Percentiles rank a stretch among this genome's conserved stretches.
These are phyloP conservation scores for Brassica balearica DNA, from an alignment of 441 rosid species.

Conservation along the genomic window DNA sequence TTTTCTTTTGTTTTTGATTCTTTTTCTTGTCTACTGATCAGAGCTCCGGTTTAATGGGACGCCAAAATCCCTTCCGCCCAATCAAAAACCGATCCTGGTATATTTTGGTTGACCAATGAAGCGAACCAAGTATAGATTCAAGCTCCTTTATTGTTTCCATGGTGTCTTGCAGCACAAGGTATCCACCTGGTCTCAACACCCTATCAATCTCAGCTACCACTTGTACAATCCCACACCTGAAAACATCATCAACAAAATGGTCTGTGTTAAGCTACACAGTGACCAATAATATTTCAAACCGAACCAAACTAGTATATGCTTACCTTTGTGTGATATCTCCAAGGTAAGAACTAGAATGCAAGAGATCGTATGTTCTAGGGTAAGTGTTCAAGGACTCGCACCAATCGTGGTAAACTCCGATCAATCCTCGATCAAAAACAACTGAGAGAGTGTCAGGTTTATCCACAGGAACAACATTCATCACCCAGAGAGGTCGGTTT, in stretches of 20 bases:
- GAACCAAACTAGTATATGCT: not conserved
- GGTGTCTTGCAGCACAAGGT: conserved; percentile 74
- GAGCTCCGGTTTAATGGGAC: conserved; percentile 52
- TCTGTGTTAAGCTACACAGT: not conserved
- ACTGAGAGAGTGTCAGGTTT: conserved; percentile 64
- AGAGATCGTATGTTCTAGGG: conserved; percentile 82
- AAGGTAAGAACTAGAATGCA: conserved; percentile 79
- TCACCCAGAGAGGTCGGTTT: conserved; percentile 77
- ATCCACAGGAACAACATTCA: conserved; percentile 79
- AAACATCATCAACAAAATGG: conserved; percentile 2
- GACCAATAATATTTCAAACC: not conserved
- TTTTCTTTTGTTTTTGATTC: conserved; percentile 14
- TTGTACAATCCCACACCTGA: conserved; percentile 68
- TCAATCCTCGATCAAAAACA: conserved; percentile 78
- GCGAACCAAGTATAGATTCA: conserved; percentile 54
- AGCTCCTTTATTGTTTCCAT: conserved; percentile 63
- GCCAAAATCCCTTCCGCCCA: conserved; percentile 82
- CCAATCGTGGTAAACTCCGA: conserved; percentile 92
- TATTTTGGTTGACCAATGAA: conserved; percentile 68
- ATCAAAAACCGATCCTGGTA: conserved; percentile 72
- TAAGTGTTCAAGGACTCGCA: conserved; percentile 85
- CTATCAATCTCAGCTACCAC: conserved; percentile 80
- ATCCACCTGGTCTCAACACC: conserved; percentile 80
- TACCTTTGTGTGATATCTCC: conserved; percentile 61
- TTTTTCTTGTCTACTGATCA: conserved; percentile 3